Conservation (phyloP, 2,329 filamentous ascomycete species). For the Myriangium duriaei region DNA sequence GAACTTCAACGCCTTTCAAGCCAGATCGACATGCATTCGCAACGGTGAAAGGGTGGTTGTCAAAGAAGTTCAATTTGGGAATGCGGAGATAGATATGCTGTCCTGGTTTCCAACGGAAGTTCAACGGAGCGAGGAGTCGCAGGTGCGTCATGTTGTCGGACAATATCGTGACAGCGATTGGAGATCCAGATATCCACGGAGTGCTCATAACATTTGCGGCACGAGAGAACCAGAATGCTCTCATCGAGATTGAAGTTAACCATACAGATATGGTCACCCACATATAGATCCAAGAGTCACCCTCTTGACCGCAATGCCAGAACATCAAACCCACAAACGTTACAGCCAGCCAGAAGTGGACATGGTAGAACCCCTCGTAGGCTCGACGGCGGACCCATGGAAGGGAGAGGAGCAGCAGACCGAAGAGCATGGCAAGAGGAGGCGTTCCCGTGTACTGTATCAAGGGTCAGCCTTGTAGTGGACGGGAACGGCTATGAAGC, state of each 20-base stretch:
- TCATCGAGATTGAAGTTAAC: no score
- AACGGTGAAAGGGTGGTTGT: conserved; percentile 94
- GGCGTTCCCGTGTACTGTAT: no score
- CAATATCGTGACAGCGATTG: conserved; percentile 78
- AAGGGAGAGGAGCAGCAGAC: no score
- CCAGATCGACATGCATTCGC: conserved; percentile 85
- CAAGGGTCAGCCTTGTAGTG: no score
- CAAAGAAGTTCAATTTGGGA: conserved; percentile 78
- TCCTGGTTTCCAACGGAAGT: conserved; percentile 82
- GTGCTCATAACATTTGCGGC: no score
- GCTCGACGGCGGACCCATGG: conserved; percentile 62
- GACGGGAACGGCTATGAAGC: no score
- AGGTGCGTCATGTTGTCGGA: conserved; percentile 87
- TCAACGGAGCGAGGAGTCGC: no score
- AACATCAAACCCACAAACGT: conserved; percentile 76
- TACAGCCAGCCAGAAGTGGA: conserved; percentile 73
- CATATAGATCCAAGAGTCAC: conserved; percentile 82
- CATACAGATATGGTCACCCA: conserved; percentile 72
- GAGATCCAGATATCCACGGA: no score
- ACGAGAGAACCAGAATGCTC: no score
- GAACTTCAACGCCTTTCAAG: conserved; percentile 79
- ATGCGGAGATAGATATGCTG: conserved; percentile 93
- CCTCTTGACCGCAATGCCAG: conserved; percentile 91
- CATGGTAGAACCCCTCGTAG: conserved; percentile 73
- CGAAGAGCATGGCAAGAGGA: no score